Base-by-base conservation (phyloP, 2,329 filamentous ascomycete genomes). In the Claviceps citrina region DNA sequence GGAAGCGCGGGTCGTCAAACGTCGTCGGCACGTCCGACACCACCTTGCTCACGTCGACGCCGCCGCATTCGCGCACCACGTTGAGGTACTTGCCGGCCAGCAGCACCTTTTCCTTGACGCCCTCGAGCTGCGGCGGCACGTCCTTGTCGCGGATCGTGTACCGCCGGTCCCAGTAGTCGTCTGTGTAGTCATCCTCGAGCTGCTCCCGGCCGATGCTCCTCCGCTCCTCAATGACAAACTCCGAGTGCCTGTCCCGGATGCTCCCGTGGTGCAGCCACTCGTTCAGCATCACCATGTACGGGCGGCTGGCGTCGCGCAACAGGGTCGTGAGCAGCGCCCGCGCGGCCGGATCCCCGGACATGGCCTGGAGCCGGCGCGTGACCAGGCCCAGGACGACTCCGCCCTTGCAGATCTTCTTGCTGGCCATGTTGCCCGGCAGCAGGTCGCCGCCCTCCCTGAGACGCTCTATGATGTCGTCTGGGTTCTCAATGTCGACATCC, bases 121-220 rank as follows among this genome's bases (percentile, higher is more conserved):
- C 78, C 55, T 91, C 82, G 4, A 98, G 72, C 55, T 98, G 91
- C 7, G 89, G 87, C 3, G 91, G 91, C 1, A 96, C 79, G 44
- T 94, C 83, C 36, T 84, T 78, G 45, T 94, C 85, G 43, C 91
- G 80, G 46, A 98, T 81, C 4, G 91, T 96, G 56, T 98, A 98
- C 46, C 91, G 74, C 54, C 93, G 85, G 58, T 98, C 91, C 91
- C 91, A 98, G 59, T 98, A 98, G 54, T 98, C 91, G 57, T 98
- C 91, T 0, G 89, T 98, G 54, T 96, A 98, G 58, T 98, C 91
- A 55, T 94, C 81, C 54, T 96, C 86, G 3, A 98, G 66, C 43
- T 84, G 74, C 57, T 96, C 91, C 31, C 91, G 76, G 43, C 81
- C 81, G 51, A 98, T 95, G 53, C 87, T 94, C 60, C 89, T 93